Base-by-base conservation (phyloP, 352 stramenopile species). In the Pythium oligandrum region DNA sequence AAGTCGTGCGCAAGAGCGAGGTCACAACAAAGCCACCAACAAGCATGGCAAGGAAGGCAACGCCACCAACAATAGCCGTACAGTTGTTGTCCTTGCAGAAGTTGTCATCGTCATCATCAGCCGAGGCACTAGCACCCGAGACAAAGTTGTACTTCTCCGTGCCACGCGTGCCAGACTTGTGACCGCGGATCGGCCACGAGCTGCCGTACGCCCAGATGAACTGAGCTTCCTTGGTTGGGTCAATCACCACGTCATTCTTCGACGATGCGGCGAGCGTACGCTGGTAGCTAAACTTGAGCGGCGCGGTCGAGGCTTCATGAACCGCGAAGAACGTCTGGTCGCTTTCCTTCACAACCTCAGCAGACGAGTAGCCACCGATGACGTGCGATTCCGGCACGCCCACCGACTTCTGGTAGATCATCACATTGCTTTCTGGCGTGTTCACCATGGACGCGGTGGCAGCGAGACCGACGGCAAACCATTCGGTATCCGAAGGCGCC, bases 131-230 rank as follows among this genome's bases (percentile, higher is more conserved):
- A 17, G 44, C 2, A 60, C 54, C 40, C 1, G 68, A 68, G 4
- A 61, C 59, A 35, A 88, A 71, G 30, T 71, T 76, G 59, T 81
- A 90, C 10, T 65, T 77, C 6, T 68, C 77, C 7, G 59, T 70
- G 44, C 77, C 80, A 40, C 71, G 70, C 3, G 76, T 87, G 43
- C 78, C 78, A 6, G 53, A 59, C 30, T 35, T 50, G 55, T 88
- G 74, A 26, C 66, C 50, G 30, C 64, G 67, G 63, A 90, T 86
- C 6, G 78, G 75, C 76, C 74, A 89, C 53, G 73, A 80, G 2
- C 61, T 73, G 42, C 73, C 78, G 59, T 88, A 89, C 8, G 78
- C 72, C 83, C 83, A 93, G 51, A 91, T 83, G 51, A 90, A 80
- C 36, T 71, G 62, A 7, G 64, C 66, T 0, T 59, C 48, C 4